Evolutionary conservation across 1,139 yeast genomes (phyloP), one percentile per base, ranked within the genome.

Genomic region (Saccharomyces uvarum): DNA sequence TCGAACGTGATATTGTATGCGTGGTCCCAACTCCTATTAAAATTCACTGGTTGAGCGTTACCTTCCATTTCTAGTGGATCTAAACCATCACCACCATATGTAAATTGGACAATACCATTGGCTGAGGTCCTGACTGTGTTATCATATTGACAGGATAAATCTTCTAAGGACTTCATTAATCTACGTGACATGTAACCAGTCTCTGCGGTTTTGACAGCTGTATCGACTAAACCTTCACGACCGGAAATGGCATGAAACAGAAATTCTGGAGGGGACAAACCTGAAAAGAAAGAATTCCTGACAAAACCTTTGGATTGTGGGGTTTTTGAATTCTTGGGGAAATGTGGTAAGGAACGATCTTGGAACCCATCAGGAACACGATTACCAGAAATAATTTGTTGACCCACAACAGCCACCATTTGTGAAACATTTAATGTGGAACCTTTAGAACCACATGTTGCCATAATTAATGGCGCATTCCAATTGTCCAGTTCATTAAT

Each of bases 351-450:
- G 0, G 99, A 89, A 73, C 99, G 84, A 73, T 95, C 98, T 73
- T 95, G 99, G 79, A 95, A 95, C 28, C 99, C 99, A 79, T 95
- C 96, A 21, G 99, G 99, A 62, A 95, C 99, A 80, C 99, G 96
- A 69, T 88, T 88, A 73, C 99, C 99, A 4, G 97, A 84, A 65
- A 95, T 95, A 76, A 95, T 95, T 73, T 95, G 99, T 74, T 95
- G 99, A 56, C 99, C 99, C 51, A 95, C 99, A 70, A 95, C 97
- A 0, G 99, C 99, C 79, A 95, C 99, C 99, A 95, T 95, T 75
- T 95, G 99, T 9, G 99, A 93, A 48, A 95, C 99, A 72, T 95
- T 95, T 61, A 95, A 81, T 0, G 97, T 90, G 47, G 99, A 93
- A 73, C 99, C 99, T 72, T 95, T 95, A 51, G 99, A 93, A 63